Conservation (phyloP, 2,329 filamentous ascomycete species). For the Talaromyces sp. region DNA sequence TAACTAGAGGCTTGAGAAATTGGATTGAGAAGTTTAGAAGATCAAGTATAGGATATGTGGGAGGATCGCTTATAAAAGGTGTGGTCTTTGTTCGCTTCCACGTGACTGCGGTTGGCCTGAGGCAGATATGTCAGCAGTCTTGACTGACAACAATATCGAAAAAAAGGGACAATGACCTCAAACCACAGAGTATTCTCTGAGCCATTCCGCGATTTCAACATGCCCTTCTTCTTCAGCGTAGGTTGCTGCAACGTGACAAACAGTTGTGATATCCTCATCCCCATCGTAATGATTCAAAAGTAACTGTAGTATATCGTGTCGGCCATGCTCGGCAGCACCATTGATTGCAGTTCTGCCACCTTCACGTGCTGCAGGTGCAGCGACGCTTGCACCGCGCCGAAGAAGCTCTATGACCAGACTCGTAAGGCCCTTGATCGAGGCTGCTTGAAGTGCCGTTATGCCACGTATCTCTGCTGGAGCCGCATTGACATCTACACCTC, state of each 20-base stretch:
- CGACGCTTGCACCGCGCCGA: constrained; percentile 10
- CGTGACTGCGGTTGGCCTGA: no score
- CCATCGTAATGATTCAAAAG: constrained; percentile 15
- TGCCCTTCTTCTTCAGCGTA: constrained; percentile 1
- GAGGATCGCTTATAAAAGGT: no score
- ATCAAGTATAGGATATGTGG: no score
- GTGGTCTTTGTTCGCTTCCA: no score
- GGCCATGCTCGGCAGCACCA: constrained; percentile 20
- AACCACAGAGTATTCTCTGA: neutral
- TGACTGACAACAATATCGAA: neutral
- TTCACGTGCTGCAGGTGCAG: constrained; percentile 6
- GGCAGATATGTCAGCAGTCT: no score
- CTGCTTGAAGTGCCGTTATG: constrained; percentile 14
- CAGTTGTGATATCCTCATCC: neutral
- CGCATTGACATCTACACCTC: constrained; percentile 16
- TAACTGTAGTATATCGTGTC: constrained; percentile 21
- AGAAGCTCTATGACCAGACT: constrained; percentile 12
- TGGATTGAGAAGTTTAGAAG: no score
- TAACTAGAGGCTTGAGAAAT: no score
- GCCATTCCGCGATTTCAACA: constrained; percentile 2
- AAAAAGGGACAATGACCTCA: neutral
- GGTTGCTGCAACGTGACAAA: neutral
- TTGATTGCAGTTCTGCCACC: constrained; percentile 19
- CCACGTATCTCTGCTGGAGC: constrained; percentile 2
- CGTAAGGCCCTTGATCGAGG: constrained; percentile 4